Conservation (phyloP, 257 asterid species). For the Leptodermis oblonga region DNA sequence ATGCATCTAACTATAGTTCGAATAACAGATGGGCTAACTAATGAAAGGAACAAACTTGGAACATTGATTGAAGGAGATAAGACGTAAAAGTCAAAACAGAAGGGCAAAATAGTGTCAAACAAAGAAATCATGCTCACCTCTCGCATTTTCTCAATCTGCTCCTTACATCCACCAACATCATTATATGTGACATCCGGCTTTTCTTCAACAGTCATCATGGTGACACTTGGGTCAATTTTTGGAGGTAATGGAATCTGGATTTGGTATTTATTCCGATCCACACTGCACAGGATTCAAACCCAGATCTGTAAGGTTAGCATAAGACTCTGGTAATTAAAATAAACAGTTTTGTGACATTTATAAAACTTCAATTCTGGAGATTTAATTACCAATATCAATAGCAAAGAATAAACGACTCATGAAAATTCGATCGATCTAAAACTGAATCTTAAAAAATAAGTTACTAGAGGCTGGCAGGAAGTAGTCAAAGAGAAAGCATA, state of each 20-base stretch:
- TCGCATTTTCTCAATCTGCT: slow-evolving; percentile 97
- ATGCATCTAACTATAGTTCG: background rate
- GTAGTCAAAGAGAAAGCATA: slow-evolving; percentile 24
- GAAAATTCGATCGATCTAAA: too few species aligned
- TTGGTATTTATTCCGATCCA: slow-evolving; percentile 92
- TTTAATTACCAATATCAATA: background rate
- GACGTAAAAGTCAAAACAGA: background rate
- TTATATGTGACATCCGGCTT: slow-evolving; percentile 96
- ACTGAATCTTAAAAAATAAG: background rate
- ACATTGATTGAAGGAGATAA: background rate
- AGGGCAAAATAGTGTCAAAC: background rate
- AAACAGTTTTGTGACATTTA: background rate
- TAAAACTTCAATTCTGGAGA: background rate
- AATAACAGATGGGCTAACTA: background rate
- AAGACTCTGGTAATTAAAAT: too few species aligned
- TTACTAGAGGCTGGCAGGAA: too few species aligned
- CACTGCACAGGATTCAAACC: slow-evolving; percentile 41
- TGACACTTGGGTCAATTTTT: slow-evolving; percentile 96
- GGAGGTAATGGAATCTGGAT: slow-evolving; percentile 99
- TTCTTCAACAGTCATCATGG: slow-evolving; percentile 99
- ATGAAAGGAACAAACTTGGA: background rate
- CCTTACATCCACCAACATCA: slow-evolving; percentile 99
- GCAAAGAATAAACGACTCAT: too few species aligned
- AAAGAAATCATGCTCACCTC: slow-evolving; percentile 48
- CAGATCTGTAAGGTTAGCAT: background rate